Conservation (phyloP, 345 rosid species). For the Syzygium jambos region DNA sequence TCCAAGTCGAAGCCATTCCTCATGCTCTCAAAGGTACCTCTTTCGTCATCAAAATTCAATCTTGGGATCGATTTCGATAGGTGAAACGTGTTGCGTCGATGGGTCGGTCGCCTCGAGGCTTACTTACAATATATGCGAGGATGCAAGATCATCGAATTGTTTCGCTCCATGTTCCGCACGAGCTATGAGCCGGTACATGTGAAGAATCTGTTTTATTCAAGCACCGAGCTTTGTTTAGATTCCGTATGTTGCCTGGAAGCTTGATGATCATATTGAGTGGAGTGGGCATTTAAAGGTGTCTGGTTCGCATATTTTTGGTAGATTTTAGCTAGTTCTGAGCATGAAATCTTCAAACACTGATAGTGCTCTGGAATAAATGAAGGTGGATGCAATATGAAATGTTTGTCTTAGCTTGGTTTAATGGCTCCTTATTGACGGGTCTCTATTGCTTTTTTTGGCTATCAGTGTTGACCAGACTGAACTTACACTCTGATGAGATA, state of each 20-base stretch:
- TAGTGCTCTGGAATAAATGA: background rate
- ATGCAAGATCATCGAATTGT: background rate
- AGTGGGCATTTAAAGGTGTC: background rate
- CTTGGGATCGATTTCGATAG: background rate
- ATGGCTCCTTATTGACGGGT: background rate
- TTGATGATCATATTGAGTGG: background rate
- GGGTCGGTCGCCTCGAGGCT: background rate
- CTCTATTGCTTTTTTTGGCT: background rate
- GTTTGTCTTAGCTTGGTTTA: background rate
- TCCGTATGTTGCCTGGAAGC: background rate
- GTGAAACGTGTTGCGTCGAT: background rate
- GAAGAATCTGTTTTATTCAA: background rate
- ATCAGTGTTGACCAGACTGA: background rate
- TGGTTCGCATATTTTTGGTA: background rate
- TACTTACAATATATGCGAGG: background rate
- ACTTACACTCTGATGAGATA: background rate
- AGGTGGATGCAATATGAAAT: background rate
- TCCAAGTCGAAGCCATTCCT: conserved; percentile 82
- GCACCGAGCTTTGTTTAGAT: background rate
- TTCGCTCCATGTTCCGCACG: background rate
- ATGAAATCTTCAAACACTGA: background rate
- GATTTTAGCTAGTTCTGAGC: background rate
- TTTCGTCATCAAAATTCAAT: background rate
- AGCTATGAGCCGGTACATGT: background rate
- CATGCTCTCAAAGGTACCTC: conserved; percentile 63